Base-by-base conservation (phyloP, 331 rosid genomes). In the Malus hybrid region DNA sequence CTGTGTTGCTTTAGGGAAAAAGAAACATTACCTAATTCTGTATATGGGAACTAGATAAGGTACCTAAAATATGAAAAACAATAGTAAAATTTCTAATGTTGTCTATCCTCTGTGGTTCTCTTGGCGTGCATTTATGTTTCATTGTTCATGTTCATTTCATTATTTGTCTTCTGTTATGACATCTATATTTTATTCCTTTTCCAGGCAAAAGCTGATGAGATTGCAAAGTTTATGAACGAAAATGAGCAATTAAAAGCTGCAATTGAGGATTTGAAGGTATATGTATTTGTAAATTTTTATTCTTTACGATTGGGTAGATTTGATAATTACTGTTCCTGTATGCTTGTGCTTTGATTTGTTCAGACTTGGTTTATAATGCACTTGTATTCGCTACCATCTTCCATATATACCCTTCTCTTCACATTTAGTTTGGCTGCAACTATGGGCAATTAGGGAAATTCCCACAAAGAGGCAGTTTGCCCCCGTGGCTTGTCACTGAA, bases 121-220 rank as follows among this genome's bases (percentile, higher is more conserved):
- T 27, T 42, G 33, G 18, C 10, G 4, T 39, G 52, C 48, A 4
- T 39, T 28, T 44, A 29, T 70, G 52, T 55, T 22, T 33, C 64
- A 28, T 34, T 77, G 69, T 28, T 39, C 27, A 29, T 67, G 28
- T 70, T 67, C 24, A 15, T 65, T 22, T 52, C 18, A 46, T 78
- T 32, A 66, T 62, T 42, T 79, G 28, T 65, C 55, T 75, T 68
- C 77, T 73, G 62, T 74, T 76, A 27, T 71, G 68, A 29, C 60
- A 36, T 15, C 65, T 54, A 20, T 13, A 48, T 80, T 28, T 77
- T 39, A 15, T 39, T 31, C 29, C 24, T 73, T 78, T 76, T 67
- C 75, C 86, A 95, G 99, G 97, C 94, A 75, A 95, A 95, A 84
- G 99, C 99, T 68, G 98, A 92, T 56, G 99, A 95, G 76, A 95